Evolutionary conservation across 208 protist genomes (phyloP).

Genomic region (Leishmania major): DNA sequence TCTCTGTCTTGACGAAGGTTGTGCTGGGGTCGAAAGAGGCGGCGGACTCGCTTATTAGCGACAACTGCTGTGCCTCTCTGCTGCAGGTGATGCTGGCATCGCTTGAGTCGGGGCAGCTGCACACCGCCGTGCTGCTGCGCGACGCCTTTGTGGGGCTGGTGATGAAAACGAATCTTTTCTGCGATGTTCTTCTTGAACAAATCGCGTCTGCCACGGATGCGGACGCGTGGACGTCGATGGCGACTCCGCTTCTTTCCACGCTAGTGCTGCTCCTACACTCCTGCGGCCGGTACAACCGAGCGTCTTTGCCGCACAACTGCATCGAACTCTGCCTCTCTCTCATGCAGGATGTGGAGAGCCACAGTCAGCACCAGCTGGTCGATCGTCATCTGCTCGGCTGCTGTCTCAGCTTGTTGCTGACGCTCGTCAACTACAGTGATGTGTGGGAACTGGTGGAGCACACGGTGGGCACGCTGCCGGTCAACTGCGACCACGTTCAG

Average conservation of each 20-base stretch:
- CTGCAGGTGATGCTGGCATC: constrained; percentile 46
- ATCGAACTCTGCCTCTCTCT: constrained; percentile 69
- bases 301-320: constrained; percentile 49
- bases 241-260: constrained; percentile 53
- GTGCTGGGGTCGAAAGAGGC: constrained; percentile 27
- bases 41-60: constrained; percentile 15
- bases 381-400: constrained; percentile 58
- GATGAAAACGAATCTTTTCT: constrained; percentile 48
- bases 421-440: constrained; percentile 64
- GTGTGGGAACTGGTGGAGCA: constrained; percentile 59
- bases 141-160: constrained; percentile 49
- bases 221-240: constrained; percentile 34
- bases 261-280: constrained; percentile 47
- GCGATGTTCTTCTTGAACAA: constrained; percentile 37
- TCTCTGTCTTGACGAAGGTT: constrained; percentile 45
- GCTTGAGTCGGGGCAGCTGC: constrained; percentile 8
- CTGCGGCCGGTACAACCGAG: constrained; percentile 33
- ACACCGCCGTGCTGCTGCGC: constrained; percentile 43
- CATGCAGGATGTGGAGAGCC: constrained; percentile 35
- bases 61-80: constrained; percentile 33
- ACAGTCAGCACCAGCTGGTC: constrained; percentile 25
- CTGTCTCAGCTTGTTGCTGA: constrained; percentile 56
- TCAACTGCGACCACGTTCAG: constrained; percentile 36
- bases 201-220: constrained; percentile 37
- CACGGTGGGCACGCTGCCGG: constrained; percentile 33